Percentiles rank a stretch among this genome's conserved stretches.
phyloP scores from a whole-genome alignment of 768 basidiomycete genomes.

The Termitomyces sp. region DNA sequence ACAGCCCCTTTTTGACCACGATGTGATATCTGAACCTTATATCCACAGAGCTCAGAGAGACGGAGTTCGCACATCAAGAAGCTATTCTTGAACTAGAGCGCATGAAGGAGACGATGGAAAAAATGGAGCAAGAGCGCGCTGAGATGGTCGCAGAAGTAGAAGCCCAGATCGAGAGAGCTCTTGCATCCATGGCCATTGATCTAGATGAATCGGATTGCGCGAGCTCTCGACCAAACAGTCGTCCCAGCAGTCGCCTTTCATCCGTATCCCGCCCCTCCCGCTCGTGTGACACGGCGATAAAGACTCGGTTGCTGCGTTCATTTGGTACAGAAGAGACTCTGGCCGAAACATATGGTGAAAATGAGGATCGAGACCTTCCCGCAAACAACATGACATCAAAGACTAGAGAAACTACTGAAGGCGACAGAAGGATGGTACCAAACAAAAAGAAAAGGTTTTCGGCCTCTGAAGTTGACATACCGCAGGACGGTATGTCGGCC shows the following conservation, averaged over 20 bases:
- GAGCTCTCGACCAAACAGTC: constrained; percentile 63
- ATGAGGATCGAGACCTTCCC: constrained; percentile 26
- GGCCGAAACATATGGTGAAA: constrained; percentile 57
- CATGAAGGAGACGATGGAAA: constrained; percentile 84
- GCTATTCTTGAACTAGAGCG: constrained; percentile 76
- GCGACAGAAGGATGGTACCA: constrained; percentile 41
- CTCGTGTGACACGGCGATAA: constrained; percentile 53
- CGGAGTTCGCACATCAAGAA: constrained; percentile 75
- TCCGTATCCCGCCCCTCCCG: constrained; percentile 43
- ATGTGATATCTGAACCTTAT: constrained; percentile 4
- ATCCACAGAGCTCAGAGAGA: constrained; percentile 67
- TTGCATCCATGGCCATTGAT: constrained; percentile 81
- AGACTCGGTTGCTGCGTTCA: constrained; percentile 54
- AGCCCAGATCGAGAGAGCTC: constrained; percentile 83
- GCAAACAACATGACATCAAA: constrained; percentile 30
- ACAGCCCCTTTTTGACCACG: neutral
- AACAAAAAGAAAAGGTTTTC: constrained; percentile 77
- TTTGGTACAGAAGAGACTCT: constrained; percentile 79
- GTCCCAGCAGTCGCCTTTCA: constrained; percentile 67
- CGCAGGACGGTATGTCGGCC: constrained; percentile 79
- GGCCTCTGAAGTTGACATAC: constrained; percentile 54
- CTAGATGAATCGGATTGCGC: constrained; percentile 74
- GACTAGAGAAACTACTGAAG: constrained; percentile 48
- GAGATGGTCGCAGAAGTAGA: constrained; percentile 94
- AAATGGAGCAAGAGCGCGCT: constrained; percentile 81